Conservation (phyloP, 2,329 filamentous ascomycete genomes). For the Corynespora cassiicola region DNA sequence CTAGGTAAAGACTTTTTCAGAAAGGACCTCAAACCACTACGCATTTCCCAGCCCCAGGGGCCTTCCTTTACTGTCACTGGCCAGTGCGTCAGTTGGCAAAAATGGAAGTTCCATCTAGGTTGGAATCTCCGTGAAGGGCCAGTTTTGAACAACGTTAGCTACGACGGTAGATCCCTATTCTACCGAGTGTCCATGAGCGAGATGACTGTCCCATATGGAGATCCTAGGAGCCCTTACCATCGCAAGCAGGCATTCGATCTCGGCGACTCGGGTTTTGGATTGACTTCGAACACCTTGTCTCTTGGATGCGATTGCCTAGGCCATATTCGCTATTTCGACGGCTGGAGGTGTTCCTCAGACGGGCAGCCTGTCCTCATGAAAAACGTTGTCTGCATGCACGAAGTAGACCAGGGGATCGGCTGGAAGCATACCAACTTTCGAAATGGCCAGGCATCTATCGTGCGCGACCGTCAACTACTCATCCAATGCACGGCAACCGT, state of each 20-base stretch:
- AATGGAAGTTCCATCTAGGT: constrained; percentile 70
- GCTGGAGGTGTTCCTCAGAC: constrained; percentile 61
- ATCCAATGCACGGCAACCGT: constrained; percentile 72
- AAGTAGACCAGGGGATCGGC: constrained; percentile 69
- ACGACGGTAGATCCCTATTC: constrained; percentile 66
- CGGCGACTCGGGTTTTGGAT: constrained; percentile 67
- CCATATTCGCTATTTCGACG: constrained; percentile 69
- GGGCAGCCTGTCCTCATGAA: constrained; percentile 63
- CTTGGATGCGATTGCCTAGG: constrained; percentile 72
- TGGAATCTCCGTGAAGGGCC: constrained; percentile 72
- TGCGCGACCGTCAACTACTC: constrained; percentile 68
- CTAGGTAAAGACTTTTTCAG: constrained; percentile 65
- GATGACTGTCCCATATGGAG: constrained; percentile 66
- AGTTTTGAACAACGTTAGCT: constrained; percentile 68
- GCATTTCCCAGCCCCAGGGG: constrained; percentile 67
- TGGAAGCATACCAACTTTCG: constrained; percentile 75
- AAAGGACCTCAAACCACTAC: constrained; percentile 66
- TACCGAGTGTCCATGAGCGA: constrained; percentile 70
- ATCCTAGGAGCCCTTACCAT: constrained; percentile 69
- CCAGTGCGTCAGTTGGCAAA: constrained; percentile 66
- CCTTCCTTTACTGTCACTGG: constrained; percentile 61
- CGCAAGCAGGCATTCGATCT: constrained; percentile 73
- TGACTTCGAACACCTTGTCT: constrained; percentile 70
- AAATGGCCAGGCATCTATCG: constrained; percentile 65
- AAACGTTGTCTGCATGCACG: constrained; percentile 70